A percentile compares a stretch with the other conserved stretches of the same genome.
phyloP scores from a whole-genome alignment of 2,329 filamentous ascomycete genomes.

The Fusarium globosum region DNA sequence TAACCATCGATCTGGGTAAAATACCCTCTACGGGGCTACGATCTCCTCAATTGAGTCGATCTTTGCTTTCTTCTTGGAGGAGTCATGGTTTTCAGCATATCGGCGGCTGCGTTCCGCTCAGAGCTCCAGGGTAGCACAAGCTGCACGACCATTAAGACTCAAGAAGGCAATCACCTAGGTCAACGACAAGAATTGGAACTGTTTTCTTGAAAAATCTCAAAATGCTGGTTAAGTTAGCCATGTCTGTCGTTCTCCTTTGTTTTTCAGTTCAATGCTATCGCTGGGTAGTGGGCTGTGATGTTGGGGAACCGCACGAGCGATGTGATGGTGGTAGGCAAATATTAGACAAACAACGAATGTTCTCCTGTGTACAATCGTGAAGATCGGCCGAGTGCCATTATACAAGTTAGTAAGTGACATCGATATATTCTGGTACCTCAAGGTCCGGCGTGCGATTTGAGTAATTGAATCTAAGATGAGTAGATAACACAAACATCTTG shows the following conservation, averaged over 20 bases:
- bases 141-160: not conserved
- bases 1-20: not conserved
- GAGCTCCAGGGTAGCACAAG: not conserved
- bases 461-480: not conserved
- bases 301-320: too few relatives aligned
- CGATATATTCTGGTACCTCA: not conserved
- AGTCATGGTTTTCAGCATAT: not conserved
- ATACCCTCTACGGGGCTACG: not conserved
- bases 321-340: not conserved
- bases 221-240: not conserved
- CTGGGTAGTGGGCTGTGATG: not conserved
- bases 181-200: not conserved
- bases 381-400: too few relatives aligned
- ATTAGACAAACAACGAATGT: rapidly evolving
- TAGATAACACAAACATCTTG: not conserved
- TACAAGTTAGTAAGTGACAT: not conserved
- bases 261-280: not conserved
- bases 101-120: not conserved
- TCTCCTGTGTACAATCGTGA: too few relatives aligned
- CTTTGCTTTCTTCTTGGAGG: not conserved
- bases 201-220: not conserved
- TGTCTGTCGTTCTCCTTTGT: too few relatives aligned
- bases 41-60: not conserved
- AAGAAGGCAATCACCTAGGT: not conserved
- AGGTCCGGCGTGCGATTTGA: too few relatives aligned